phyloP scores from a whole-genome alignment of 495 filamentous ascomycete genomes.

The Penicillium antarcticum region DNA sequence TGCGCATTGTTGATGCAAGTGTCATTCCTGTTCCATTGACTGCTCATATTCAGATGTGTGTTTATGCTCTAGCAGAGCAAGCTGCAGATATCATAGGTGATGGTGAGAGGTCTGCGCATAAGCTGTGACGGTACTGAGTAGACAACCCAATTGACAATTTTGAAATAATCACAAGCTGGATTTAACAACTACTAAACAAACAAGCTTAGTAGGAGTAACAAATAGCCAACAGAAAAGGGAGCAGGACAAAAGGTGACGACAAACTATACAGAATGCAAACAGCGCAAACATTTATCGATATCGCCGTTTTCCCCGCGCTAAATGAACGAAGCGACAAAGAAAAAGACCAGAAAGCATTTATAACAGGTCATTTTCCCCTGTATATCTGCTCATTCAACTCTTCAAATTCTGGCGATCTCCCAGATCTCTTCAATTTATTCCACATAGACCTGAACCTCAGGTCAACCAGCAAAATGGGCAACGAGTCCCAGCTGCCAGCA shows the following conservation, averaged over 20 bases:
- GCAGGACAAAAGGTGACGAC: too few species aligned
- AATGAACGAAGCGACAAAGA: background rate
- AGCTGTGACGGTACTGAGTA: too few species aligned
- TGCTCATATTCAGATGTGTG: slow-evolving; percentile 28
- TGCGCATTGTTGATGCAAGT: slow-evolving; percentile 40
- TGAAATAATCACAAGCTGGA: too few species aligned
- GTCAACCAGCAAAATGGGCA: slow-evolving; percentile 25
- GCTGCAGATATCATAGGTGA: slow-evolving; percentile 15
- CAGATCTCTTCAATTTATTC: background rate
- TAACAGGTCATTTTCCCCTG: background rate
- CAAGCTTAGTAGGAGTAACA: too few species aligned
- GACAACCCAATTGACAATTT: too few species aligned
- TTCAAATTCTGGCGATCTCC: background rate
- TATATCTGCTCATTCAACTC: background rate
- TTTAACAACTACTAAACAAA: too few species aligned
- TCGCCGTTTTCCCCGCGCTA: slow-evolving; percentile 2
- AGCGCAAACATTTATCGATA: slow-evolving; percentile 4
- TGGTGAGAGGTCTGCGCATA: too few species aligned
- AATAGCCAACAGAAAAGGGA: too few species aligned
- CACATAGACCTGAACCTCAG: slow-evolving; percentile 1
- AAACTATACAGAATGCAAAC: background rate
- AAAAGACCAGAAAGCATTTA: background rate
- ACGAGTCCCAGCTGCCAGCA: slow-evolving; percentile 41
- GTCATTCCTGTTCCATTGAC: slow-evolving; percentile 32
- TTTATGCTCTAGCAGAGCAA: slow-evolving; percentile 38